Conservation (phyloP, 495 filamentous ascomycete species). For the Articulospora tetracladia region DNA sequence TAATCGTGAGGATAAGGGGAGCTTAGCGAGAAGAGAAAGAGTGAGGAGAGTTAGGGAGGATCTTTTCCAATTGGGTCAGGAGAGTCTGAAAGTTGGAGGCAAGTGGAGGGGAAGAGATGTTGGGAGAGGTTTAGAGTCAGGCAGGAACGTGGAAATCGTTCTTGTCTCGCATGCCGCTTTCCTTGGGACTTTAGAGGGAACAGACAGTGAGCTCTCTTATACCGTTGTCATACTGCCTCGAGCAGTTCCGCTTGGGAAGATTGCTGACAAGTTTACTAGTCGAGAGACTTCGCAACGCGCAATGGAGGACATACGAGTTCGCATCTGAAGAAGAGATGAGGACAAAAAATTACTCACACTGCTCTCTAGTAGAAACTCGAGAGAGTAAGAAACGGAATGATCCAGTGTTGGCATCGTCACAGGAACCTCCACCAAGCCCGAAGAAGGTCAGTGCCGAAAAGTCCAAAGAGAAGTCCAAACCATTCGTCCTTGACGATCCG, state of each 20-base stretch:
- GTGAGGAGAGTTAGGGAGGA: background rate
- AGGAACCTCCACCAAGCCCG: background rate
- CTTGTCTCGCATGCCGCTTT: conserved; percentile 6
- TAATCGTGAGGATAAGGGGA: background rate
- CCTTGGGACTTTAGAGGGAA: background rate
- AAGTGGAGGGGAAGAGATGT: background rate
- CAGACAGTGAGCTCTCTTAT: background rate
- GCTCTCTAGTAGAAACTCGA: background rate
- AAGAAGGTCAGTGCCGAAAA: background rate
- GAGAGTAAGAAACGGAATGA: background rate
- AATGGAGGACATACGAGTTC: background rate
- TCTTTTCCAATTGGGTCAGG: background rate
- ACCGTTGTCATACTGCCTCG: too few species aligned
- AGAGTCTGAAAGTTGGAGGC: background rate
- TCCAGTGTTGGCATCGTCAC: background rate
- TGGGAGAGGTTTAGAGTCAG: background rate
- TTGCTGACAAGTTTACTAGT: background rate
- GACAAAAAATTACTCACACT: background rate
- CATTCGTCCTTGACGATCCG: background rate
- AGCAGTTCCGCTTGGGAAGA: too few species aligned
- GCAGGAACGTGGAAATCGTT: conserved; percentile 6
- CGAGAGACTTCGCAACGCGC: background rate
- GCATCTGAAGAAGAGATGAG: background rate
- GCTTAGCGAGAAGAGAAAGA: background rate
- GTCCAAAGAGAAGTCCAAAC: background rate